Base-by-base conservation (phyloP, 768 basidiomycete species). In the Boletus rubroflammeus region DNA sequence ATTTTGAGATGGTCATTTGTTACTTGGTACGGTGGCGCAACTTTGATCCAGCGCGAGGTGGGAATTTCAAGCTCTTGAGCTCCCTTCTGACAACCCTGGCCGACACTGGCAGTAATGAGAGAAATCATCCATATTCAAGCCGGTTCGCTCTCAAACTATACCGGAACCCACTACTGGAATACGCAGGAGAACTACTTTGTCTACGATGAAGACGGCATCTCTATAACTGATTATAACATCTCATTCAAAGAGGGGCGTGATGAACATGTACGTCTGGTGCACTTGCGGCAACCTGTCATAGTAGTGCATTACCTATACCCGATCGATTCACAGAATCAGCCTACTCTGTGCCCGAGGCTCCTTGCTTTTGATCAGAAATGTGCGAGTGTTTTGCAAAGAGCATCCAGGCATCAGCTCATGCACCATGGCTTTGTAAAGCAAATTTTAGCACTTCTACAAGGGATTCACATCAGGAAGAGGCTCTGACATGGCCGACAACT, bases 101-200 rank as follows among this genome's bases (percentile, higher is more conserved):
- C 13, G 9, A 40, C 47, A n/a, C n/a, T n/a, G n/a, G n/a, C n/a
- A 38, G 40, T 51, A 31, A 90, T 90, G 88, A 83, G 79, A 63
- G 89, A 92, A 65, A 88, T 90, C 56, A 69, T 92, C 54, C 85
- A 92, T 67, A 74, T 92, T 47, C 89, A 91, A 68, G 86, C 86
- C 0, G 88, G 88, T 51, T 67, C 75, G 32, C 62, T 80, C 41
- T 77, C 88, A 19, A 90, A 91, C 63, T 83, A 83, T 63, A 69
- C 79, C 19, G 88, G 87, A 43, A 81, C 87, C 0, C 89, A 91
- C 62, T 90, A 88, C 61, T 92, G 88, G 88, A 90, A 90, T 62
- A 79, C 86, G 1, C 88, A 90, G 67, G 85, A 89, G 67, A 77
- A 70, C 57, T 90, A 90, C 66, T 78, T 85, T 59, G 73, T 75